These are phyloP conservation scores for Teratosphaeriaceae sp. DNA, from an alignment of 2,329 filamentous ascomycete genomes.

Conservation along the genomic window DNA sequence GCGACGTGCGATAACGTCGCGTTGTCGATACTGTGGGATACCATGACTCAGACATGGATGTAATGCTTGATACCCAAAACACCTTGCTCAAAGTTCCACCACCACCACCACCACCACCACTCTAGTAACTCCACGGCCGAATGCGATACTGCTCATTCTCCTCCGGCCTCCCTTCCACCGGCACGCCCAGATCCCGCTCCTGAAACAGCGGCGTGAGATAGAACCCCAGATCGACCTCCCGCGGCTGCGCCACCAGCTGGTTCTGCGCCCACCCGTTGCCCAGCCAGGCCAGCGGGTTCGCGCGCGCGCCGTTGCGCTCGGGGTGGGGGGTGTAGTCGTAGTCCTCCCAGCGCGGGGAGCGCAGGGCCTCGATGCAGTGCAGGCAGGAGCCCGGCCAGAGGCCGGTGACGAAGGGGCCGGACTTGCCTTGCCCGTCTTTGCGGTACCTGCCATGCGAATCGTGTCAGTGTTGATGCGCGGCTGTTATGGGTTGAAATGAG, in stretches of 20 bases:
- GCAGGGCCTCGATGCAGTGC: constrained; percentile 53
- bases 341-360: constrained; percentile 53
- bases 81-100: too few species aligned
- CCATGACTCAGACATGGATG: too few species aligned
- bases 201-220: constrained; percentile 37
- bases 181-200: constrained; percentile 25
- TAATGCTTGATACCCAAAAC: too few species aligned
- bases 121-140: constrained; percentile 29
- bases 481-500: neutral
- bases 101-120: too few species aligned
- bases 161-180: constrained; percentile 31
- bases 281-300: constrained; percentile 55
- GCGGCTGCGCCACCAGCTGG: constrained; percentile 41
- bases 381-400: constrained; percentile 63
- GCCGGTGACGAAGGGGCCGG: constrained; percentile 57
- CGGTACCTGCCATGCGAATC: constrained; percentile 50
- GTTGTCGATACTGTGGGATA: too few species aligned
- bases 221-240: constrained; percentile 33
- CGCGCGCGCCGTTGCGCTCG: constrained; percentile 29
- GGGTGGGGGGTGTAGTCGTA: constrained; percentile 45
- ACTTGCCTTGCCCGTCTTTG: constrained; percentile 42
- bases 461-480: constrained; percentile 3
- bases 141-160: constrained; percentile 30
- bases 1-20: too few species aligned
- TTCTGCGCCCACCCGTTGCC: constrained; percentile 60